Conservation (phyloP, 116 monocot genomes). For the Posidonia oceanica region DNA sequence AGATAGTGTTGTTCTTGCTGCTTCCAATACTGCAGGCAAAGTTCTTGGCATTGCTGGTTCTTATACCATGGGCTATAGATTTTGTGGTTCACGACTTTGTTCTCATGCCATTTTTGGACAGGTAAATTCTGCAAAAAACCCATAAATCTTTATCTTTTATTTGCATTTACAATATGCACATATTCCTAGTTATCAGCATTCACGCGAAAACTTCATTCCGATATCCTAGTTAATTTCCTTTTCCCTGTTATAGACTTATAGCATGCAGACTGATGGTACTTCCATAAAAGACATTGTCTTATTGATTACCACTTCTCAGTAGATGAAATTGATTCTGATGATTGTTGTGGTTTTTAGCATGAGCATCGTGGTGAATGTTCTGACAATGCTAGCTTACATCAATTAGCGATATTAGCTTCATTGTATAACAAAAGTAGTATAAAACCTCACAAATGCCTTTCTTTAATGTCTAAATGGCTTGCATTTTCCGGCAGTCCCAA, state of each 20-base stretch:
- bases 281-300: background rate
- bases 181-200: background rate
- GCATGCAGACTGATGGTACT: background rate
- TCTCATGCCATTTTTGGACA: conserved; percentile 94
- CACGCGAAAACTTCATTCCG: background rate
- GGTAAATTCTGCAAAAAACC: conserved; percentile 24
- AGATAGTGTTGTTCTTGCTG: too few species aligned
- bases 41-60: conserved; percentile 59
- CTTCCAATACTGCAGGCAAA: conserved; percentile 43
- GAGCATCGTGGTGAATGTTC: too few species aligned
- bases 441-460: too few species aligned
- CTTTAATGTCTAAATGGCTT: too few species aligned
- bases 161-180: too few species aligned
- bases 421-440: too few species aligned
- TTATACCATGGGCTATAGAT: conserved; percentile 71
- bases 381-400: too few species aligned
- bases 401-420: too few species aligned
- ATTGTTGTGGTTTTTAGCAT: too few species aligned
- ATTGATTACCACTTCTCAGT: too few species aligned
- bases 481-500: too few species aligned
- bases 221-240: background rate
- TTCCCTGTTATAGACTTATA: background rate
- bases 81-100: conserved; percentile 84
- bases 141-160: background rate
- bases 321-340: too few species aligned